Conservation (phyloP, 2,329 filamentous ascomycete species). For the Tolypocladium sp. region DNA sequence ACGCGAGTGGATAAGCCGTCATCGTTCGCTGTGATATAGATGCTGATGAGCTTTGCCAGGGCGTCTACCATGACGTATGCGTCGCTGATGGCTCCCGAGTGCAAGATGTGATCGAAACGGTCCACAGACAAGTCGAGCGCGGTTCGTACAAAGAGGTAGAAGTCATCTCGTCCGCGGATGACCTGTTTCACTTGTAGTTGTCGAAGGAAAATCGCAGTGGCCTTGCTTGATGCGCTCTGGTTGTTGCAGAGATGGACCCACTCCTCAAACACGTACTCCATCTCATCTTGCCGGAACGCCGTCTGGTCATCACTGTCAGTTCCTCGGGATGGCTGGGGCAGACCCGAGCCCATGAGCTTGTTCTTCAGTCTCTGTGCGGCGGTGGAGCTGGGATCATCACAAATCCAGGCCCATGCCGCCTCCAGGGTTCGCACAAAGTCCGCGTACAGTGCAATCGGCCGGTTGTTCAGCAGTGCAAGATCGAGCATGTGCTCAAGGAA, state of each 20-base stretch:
- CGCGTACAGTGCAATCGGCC: constrained; percentile 68
- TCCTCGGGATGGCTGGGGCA: constrained; percentile 28
- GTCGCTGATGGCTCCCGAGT: constrained; percentile 50
- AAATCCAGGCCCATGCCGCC: constrained; percentile 72
- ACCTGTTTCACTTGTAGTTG: constrained; percentile 71
- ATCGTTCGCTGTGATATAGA: constrained; percentile 64
- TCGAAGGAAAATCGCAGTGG: constrained; percentile 66
- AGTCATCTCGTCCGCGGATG: constrained; percentile 65
- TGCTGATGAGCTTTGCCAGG: constrained; percentile 68
- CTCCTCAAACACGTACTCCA: constrained; percentile 93
- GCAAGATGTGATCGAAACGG: constrained; percentile 64
- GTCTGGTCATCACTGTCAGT: constrained; percentile 43
- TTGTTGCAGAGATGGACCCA: constrained; percentile 81
- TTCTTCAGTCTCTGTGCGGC: constrained; percentile 63
- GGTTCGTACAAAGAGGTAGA: constrained; percentile 69
- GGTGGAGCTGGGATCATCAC: constrained; percentile 57
- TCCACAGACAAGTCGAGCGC: constrained; percentile 73
- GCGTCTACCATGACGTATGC: constrained; percentile 62
- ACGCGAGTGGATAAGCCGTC: constrained; percentile 56
- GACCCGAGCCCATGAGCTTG: constrained; percentile 38
- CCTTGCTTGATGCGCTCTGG: constrained; percentile 64
- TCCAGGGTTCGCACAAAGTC: constrained; percentile 81
- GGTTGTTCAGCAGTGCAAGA: constrained; percentile 67
- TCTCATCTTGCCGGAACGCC: constrained; percentile 62
- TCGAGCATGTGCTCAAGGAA: constrained; percentile 76